Conservation (phyloP, 139 green algal genomes). For the Ostreobium quekettii region DNA sequence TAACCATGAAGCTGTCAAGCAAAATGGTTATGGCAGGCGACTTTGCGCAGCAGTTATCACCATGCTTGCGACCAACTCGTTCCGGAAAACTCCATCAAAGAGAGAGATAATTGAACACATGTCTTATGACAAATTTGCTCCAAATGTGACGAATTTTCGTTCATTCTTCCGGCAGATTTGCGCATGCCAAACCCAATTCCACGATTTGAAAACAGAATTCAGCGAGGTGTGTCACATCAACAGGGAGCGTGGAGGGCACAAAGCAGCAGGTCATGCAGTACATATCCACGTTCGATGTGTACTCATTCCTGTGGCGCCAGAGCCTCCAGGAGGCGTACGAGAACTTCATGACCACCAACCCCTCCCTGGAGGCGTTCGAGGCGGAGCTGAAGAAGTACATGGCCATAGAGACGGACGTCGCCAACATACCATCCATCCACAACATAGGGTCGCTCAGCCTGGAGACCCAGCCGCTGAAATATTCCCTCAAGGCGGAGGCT, state of each 20-base stretch:
- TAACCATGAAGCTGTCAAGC: too few relatives aligned
- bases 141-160: too few relatives aligned
- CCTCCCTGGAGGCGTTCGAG: slow-evolving; percentile 81
- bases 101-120: too few relatives aligned
- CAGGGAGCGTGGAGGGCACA: slow-evolving; percentile 54
- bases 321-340: slow-evolving; percentile 68
- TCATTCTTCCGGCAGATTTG: too few relatives aligned
- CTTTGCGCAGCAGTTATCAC: too few relatives aligned
- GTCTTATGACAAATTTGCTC: too few relatives aligned
- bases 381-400: slow-evolving; percentile 80
- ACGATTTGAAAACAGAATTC: too few relatives aligned
- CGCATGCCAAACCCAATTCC: too few relatives aligned
- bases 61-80: too few relatives aligned
- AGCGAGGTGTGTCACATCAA: too few relatives aligned
- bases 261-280: slow-evolving; percentile 64
- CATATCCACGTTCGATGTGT: slow-evolving; percentile 66
- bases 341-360: slow-evolving; percentile 53
- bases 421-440: slow-evolving; percentile 54
- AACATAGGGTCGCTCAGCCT: slow-evolving; percentile 78
- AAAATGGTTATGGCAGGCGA: too few relatives aligned
- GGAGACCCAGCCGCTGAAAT: slow-evolving; percentile 79
- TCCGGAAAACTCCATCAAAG: too few relatives aligned
- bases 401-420: slow-evolving; percentile 62
- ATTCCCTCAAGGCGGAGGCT: slow-evolving; percentile 69
- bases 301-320: slow-evolving; percentile 78